phyloP scores from a whole-genome alignment of 495 filamentous ascomycete species.

The Tuber indicum region DNA sequence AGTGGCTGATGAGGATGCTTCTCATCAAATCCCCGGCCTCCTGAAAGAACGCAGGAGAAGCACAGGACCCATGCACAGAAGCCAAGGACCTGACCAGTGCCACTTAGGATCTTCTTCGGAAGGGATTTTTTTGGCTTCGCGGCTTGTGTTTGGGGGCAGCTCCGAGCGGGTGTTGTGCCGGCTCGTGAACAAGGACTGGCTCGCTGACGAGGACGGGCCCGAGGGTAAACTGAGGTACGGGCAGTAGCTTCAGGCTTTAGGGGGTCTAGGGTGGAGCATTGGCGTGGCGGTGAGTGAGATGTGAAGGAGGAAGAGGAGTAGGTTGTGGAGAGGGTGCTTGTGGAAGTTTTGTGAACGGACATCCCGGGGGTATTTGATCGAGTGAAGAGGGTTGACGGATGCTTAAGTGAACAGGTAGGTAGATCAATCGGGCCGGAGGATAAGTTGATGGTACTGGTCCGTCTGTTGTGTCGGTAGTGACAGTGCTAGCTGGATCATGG shows the following conservation, averaged over 20 bases:
- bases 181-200: background rate
- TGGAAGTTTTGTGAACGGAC: background rate
- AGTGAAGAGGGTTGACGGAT: background rate
- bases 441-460: background rate
- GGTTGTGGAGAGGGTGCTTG: background rate
- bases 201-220: background rate
- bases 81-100: slow-evolving; percentile 21
- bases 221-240: background rate
- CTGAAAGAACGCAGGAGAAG: slow-evolving; percentile 30
- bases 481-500: background rate
- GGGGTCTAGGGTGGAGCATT: background rate
- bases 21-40: background rate
- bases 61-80: slow-evolving; percentile 34
- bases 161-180: background rate
- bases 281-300: background rate
- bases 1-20: background rate
- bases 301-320: background rate
- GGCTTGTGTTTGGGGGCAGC: background rate
- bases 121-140: slow-evolving; percentile 28
- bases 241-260: background rate
- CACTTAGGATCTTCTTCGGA: slow-evolving; percentile 28
- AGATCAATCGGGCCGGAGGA: background rate
- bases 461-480: background rate
- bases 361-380: background rate
- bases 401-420: background rate